phyloP scores from a whole-genome alignment of 2,329 filamentous ascomycete genomes.

The Neopestalotiopsis clavispora region DNA sequence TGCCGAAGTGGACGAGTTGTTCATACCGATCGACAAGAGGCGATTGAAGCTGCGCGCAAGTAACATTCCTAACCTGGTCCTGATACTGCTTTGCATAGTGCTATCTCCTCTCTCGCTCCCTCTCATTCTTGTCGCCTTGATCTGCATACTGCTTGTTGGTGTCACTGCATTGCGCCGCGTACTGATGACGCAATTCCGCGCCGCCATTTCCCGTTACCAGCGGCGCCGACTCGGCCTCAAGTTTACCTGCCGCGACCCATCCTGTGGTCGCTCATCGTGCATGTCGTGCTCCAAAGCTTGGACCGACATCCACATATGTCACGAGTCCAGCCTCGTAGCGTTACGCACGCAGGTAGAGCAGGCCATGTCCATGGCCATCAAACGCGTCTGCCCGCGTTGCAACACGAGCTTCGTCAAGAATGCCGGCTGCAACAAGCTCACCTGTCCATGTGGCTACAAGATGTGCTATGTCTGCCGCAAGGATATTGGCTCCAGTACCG shows the following conservation, averaged over 20 bases:
- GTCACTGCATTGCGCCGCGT: slow-evolving; percentile 47
- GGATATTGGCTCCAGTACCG: slow-evolving; percentile 62
- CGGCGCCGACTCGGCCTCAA: slow-evolving; percentile 74
- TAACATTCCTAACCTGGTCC: slow-evolving; percentile 47
- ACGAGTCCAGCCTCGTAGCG: slow-evolving; percentile 80
- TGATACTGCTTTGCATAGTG: slow-evolving; percentile 34
- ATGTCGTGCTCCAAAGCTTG: slow-evolving; percentile 82
- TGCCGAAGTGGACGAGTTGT: slow-evolving; percentile 83
- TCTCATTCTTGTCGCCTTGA: slow-evolving; percentile 55
- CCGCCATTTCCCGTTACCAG: slow-evolving; percentile 69
- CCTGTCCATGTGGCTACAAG: slow-evolving; percentile 92
- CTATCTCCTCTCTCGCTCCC: slow-evolving; percentile 29
- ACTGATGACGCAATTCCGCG: slow-evolving; percentile 53
- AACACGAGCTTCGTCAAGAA: slow-evolving; percentile 92
- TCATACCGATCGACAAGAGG: slow-evolving; percentile 61
- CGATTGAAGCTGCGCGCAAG: slow-evolving; percentile 62
- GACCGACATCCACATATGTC: slow-evolving; percentile 88
- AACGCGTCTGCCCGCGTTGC: slow-evolving; percentile 92
- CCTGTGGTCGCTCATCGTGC: slow-evolving; percentile 76
- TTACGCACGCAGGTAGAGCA: slow-evolving; percentile 90
- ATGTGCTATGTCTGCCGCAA: slow-evolving; percentile 98
- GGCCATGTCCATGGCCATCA: slow-evolving; percentile 91
- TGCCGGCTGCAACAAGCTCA: slow-evolving; percentile 94
- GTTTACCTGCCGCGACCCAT: slow-evolving; percentile 76
- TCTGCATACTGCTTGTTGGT: slow-evolving; percentile 46